Percentiles rank a stretch among this genome's conserved stretches.
phyloP scores from a whole-genome alignment of 352 stramenopile genomes.

The Sclerospora graminicola region DNA sequence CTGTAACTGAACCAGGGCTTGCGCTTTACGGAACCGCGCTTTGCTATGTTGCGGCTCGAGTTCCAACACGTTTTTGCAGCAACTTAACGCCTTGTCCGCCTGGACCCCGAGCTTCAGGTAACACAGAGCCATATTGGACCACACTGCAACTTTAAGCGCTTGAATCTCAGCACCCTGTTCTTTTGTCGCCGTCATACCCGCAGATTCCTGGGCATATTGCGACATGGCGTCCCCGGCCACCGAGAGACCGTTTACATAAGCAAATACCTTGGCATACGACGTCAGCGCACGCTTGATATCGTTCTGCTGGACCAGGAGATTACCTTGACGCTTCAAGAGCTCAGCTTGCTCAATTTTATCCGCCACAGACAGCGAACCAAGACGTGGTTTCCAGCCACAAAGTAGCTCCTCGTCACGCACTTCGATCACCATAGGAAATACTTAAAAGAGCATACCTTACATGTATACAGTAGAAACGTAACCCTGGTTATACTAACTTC shows the following conservation, averaged over 20 bases:
- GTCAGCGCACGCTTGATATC: slow-evolving; percentile 52
- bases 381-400: slow-evolving; percentile 43
- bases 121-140: slow-evolving; percentile 78
- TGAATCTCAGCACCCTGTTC: slow-evolving; percentile 48
- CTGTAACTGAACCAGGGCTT: slow-evolving; percentile 49
- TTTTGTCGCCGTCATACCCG: slow-evolving; percentile 42
- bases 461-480: too few species aligned
- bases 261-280: slow-evolving; percentile 69
- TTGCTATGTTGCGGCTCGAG: slow-evolving; percentile 59
- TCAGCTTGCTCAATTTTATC: slow-evolving; percentile 71
- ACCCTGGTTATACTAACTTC: too few species aligned
- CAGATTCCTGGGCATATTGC: slow-evolving; percentile 40
- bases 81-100: slow-evolving; percentile 41
- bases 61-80: slow-evolving; percentile 68
- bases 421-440: neutral
- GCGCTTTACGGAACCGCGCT: slow-evolving; percentile 71
- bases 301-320: slow-evolving; percentile 46
- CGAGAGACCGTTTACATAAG: slow-evolving; percentile 75
- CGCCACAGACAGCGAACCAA: slow-evolving; percentile 45
- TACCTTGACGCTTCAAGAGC: slow-evolving; percentile 71
- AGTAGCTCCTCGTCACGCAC: neutral
- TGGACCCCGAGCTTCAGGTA: slow-evolving; percentile 56
- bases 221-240: slow-evolving; percentile 67
- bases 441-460: too few species aligned
- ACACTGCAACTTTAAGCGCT: slow-evolving; percentile 53